Conservation (phyloP, 257 asterid species). For the Solanum gandarillasii region DNA sequence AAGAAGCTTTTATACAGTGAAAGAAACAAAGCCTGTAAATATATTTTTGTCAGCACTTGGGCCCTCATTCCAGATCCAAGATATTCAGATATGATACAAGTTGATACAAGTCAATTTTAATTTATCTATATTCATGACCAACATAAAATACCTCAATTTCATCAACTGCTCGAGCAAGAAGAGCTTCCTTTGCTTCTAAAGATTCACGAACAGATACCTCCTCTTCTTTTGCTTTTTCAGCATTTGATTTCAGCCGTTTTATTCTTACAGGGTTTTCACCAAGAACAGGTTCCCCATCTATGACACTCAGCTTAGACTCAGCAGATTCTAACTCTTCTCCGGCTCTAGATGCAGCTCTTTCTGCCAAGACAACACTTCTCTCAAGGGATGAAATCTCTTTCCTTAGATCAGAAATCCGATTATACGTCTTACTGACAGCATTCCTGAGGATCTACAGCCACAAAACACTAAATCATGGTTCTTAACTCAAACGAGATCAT, state of each 20-base stretch:
- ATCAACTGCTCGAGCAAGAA: conserved; percentile 58
- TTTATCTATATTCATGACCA: not conserved
- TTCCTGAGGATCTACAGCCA: conserved; percentile 57
- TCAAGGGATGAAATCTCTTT: conserved; percentile 69
- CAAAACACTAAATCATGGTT: not conserved
- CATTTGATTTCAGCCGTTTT: conserved; percentile 67
- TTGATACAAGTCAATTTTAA: not conserved
- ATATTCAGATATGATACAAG: not conserved
- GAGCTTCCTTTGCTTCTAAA: conserved; percentile 90
- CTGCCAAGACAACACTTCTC: conserved; percentile 42
- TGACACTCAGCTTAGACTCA: conserved; percentile 65
- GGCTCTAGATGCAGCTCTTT: conserved; percentile 70
- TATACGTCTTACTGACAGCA: conserved; percentile 81
- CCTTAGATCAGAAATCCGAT: conserved; percentile 80
- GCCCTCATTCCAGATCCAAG: not conserved
- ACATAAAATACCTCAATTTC: conserved; percentile 66
- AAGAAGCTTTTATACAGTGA: conserved; percentile 63
- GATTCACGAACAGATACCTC: conserved; percentile 64
- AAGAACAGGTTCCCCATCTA: conserved; percentile 92
- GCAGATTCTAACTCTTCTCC: conserved; percentile 64
- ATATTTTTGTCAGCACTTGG: not conserved
- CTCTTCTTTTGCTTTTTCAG: conserved; percentile 56
- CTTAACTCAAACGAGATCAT: not conserved
- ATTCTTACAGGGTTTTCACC: conserved; percentile 85
- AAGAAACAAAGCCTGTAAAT: conserved; percentile 59